Base-by-base conservation (phyloP, 1,284 basidiomycete genomes). In the Leucoagaricus sp. region DNA sequence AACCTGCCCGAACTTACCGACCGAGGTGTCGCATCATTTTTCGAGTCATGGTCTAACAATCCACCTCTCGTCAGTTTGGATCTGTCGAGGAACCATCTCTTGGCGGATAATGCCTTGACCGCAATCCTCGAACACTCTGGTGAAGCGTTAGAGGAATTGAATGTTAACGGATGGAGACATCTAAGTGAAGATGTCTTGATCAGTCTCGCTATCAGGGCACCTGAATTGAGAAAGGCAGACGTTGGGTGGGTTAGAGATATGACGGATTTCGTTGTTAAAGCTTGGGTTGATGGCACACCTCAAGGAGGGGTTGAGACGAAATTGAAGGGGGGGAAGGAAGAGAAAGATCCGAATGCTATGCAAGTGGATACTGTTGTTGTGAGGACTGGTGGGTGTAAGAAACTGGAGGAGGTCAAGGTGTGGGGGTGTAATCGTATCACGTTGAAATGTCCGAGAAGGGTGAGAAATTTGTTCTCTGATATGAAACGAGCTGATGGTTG, bases 211-310 rank as follows among this genome's bases (percentile, higher is more conserved):
- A 69, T 71, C 36, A 63, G 65, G 0, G 83, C 82, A 17, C 69
- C 65, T 3, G 72, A 78, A 23, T 65, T 98, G 63, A 75, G 71
- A 60, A 78, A 75, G 65, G 66, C 99, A 34, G 93, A 99, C 66
- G 70, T 97, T 6, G 89, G 94, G 1, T 99, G 93, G 82, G 96
- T 95, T 62, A 76, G 96, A 41, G 81, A 84, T 34, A 80, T 93
- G 29, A 90, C 96, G 62, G 91, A 99, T 69, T 94, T 89, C 65
- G 77, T 91, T 1, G 72, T 98, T 59, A 89, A 91, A 69, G 79
- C 73, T n/a, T n/a, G n/a, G n/a, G n/a, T n/a, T n/a, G 85, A n/a
- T n/a, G n/a, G n/a, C n/a, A 76, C n/a, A n/a, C n/a, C n/a, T n/a
- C n/a, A n/a, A n/a, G n/a, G n/a, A n/a, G n/a, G n/a, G n/a, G n/a